phyloP scores from a whole-genome alignment of 2,329 filamentous ascomycete genomes.

The Hypoxylon sp. region DNA sequence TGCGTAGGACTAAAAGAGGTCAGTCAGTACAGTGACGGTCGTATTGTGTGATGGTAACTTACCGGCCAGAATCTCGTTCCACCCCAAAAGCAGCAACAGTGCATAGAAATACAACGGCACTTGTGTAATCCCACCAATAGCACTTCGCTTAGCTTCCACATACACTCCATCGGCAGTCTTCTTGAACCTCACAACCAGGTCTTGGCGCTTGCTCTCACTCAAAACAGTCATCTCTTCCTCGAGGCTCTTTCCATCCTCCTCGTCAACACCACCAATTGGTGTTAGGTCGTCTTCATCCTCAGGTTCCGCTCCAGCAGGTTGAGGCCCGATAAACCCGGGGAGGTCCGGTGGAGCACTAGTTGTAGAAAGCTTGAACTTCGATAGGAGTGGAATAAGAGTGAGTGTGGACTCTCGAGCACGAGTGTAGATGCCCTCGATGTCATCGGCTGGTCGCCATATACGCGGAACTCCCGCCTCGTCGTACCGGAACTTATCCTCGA shows the following conservation, averaged over 20 bases:
- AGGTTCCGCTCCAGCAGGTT: slow-evolving; percentile 79
- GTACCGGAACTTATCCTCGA: slow-evolving; percentile 99
- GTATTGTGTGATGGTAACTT: slow-evolving; percentile 58
- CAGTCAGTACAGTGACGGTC: slow-evolving; percentile 42
- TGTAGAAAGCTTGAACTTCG: slow-evolving; percentile 82
- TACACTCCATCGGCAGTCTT: slow-evolving; percentile 98
- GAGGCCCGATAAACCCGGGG: slow-evolving; percentile 83
- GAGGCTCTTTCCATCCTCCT: slow-evolving; percentile 92
- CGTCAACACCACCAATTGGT: slow-evolving; percentile 93
- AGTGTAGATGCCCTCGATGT: slow-evolving; percentile 96
- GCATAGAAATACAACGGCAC: slow-evolving; percentile 96
- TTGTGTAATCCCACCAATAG: slow-evolving; percentile 94
- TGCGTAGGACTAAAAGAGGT: slow-evolving; percentile 80
- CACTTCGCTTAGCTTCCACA: slow-evolving; percentile 96
- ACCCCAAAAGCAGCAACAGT: slow-evolving; percentile 89
- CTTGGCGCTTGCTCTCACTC: slow-evolving; percentile 88
- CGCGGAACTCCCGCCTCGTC: slow-evolving; percentile 94
- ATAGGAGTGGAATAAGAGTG: slow-evolving; percentile 88
- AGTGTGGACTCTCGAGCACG: slow-evolving; percentile 93
- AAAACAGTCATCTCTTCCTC: slow-evolving; percentile 98
- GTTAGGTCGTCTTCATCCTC: slow-evolving; percentile 91
- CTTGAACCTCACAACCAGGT: slow-evolving; percentile 95
- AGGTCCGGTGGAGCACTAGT: slow-evolving; percentile 86
- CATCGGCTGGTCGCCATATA: slow-evolving; percentile 96
- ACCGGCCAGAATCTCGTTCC: slow-evolving; percentile 98